Base-by-base conservation (phyloP, 2,329 filamentous ascomycete species). In the Fusarium scirpi region DNA sequence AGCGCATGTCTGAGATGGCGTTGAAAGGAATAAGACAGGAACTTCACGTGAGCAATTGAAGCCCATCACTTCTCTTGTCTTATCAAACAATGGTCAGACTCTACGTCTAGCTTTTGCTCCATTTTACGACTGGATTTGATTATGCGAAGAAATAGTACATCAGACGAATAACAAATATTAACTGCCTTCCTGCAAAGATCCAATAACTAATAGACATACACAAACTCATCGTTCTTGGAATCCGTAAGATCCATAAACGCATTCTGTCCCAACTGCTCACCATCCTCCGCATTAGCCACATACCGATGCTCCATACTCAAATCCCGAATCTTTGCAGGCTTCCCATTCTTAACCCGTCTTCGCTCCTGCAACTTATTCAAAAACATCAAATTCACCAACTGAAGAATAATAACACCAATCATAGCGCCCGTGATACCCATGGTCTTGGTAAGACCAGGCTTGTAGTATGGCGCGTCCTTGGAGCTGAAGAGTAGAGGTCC, bases 171-270 rank as follows among this genome's bases (percentile, higher is more conserved):
- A n/a, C n/a, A n/a, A n/a, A 32, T 16, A 34, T 18, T 34, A 34
- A 18, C 9, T 15, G 8, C 0, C 16, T 18, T 5, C 16, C 32
- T 16, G 8, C 0, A 34, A 10, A 10, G 2, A n/a, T n/a, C n/a
- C n/a, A n/a, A n/a, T n/a, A n/a, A n/a, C n/a, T n/a, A 89, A 71
- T 89, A 89, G 48, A 89, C 84, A 77, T 88, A 91, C 18, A 90
- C 84, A 79, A 92, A 92, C 73, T 92, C 89, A 61, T 92, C 89
- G 71, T 92, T 92, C 80, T 89, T 80, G 22, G 85, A 79, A 76
- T 92, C 90, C 1, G 90, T 91, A 69, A 91, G 70, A 78, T 92
- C 90, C 68, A 86, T 76, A 52, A 87, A 86, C 0, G 85, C 85
- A 48, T 85, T 83, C 18, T 85, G 82, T 8, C 86, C 86, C 22